phyloP scores from a whole-genome alignment of 2,329 filamentous ascomycete species.

The Pseudocercospora ulei region DNA sequence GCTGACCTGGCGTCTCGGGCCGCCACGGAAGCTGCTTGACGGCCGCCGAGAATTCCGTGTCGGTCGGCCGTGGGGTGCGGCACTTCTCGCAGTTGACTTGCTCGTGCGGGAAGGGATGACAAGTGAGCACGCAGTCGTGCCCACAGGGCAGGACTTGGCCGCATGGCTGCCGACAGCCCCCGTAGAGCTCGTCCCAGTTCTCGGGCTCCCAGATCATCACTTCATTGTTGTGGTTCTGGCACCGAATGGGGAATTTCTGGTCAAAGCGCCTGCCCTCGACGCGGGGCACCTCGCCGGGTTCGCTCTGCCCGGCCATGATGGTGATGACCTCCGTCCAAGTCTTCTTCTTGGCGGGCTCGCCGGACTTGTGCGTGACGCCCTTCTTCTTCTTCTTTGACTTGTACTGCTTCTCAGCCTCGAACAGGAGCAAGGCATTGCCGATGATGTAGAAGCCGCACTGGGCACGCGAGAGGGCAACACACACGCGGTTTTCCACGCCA shows the following conservation, averaged over 20 bases:
- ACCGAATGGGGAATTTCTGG: slow-evolving; percentile 23
- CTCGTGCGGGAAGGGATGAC: slow-evolving; percentile 43
- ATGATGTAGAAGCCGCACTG: slow-evolving; percentile 75
- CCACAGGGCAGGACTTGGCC: slow-evolving; percentile 41
- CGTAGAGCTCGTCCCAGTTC: slow-evolving; percentile 47
- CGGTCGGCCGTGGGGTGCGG: slow-evolving; percentile 23
- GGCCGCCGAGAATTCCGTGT: not conserved
- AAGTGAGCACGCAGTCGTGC: slow-evolving; percentile 45
- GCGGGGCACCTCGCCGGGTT: slow-evolving; percentile 15
- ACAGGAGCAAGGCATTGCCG: slow-evolving; percentile 55
- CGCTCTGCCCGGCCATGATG: slow-evolving; percentile 25
- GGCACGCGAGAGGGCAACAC: slow-evolving; percentile 59
- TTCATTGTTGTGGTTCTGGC: slow-evolving; percentile 26
- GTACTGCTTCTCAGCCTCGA: slow-evolving; percentile 16
- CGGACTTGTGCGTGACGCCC: not conserved
- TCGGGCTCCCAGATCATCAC: slow-evolving; percentile 36
- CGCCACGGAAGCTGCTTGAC: not conserved
- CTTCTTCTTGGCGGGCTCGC: slow-evolving; percentile 13
- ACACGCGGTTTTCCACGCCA: slow-evolving; percentile 52
- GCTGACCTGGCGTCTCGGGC: slow-evolving; percentile 1
- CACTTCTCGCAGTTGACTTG: slow-evolving; percentile 17
- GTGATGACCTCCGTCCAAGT: slow-evolving; percentile 28
- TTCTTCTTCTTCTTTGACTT: slow-evolving; percentile 21
- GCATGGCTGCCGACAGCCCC: slow-evolving; percentile 47
- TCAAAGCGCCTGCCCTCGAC: slow-evolving; percentile 24